Percentiles rank a stretch among this genome's conserved stretches.
Conservation (phyloP, 1,284 basidiomycete species). For the Schizophyllum commune region DNA sequence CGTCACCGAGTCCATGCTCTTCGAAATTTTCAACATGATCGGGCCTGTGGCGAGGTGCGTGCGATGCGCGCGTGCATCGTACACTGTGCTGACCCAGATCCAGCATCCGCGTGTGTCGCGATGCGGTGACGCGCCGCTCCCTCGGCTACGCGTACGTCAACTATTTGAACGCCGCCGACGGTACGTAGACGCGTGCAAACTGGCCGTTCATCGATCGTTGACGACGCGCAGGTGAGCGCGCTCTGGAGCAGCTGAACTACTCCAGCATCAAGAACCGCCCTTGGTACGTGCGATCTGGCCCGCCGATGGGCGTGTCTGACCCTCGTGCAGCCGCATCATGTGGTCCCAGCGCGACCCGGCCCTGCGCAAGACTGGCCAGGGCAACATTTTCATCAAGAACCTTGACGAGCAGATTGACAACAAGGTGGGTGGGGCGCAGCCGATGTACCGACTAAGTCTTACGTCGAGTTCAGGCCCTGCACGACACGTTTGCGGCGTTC, state of each 20-base stretch:
- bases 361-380: constrained; percentile 98
- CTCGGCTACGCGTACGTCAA: constrained; percentile 99
- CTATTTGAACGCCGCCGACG: constrained; percentile 94
- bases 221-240: constrained; percentile 63
- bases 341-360: constrained; percentile 99
- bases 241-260: constrained; percentile 99
- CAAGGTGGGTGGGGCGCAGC: constrained; percentile 54
- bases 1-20: constrained; percentile 99
- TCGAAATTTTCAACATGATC: constrained; percentile 99
- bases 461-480: constrained; percentile 64
- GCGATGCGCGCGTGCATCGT: neutral
- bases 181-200: neutral
- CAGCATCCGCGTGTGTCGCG: constrained; percentile 98
- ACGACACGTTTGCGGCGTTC: constrained; percentile 99
- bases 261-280: constrained; percentile 97
- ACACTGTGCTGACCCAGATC: constrained; percentile 1
- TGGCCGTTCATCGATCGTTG: neutral
- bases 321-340: constrained; percentile 86
- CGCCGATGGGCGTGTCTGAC: neutral
- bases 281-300: constrained; percentile 49
- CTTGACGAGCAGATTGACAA: constrained; percentile 98
- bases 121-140: constrained; percentile 98
- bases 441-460: neutral
- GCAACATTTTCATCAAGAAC: constrained; percentile 99
- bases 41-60: constrained; percentile 91